Conservation (phyloP, 768 basidiomycete species). For the Cyclocybe cylindracea region DNA sequence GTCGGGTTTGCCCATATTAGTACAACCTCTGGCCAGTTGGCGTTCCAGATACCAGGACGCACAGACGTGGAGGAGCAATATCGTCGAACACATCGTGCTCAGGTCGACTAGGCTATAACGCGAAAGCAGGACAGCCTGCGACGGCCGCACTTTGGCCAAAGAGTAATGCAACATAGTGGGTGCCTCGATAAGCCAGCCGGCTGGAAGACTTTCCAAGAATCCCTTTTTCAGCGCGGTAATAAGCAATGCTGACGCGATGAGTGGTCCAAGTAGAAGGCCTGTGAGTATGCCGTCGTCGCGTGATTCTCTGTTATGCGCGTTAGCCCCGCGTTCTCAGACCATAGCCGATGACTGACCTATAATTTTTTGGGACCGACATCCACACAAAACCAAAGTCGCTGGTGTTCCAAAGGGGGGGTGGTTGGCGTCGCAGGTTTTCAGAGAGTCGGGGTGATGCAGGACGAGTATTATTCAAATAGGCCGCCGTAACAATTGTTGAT, state of each 20-base stretch:
- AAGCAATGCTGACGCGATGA: slow-evolving; percentile 73
- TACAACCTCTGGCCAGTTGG: slow-evolving; percentile 31
- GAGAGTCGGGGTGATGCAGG: slow-evolving; percentile 42
- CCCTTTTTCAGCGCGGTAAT: slow-evolving; percentile 46
- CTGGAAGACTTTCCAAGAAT: slow-evolving; percentile 41
- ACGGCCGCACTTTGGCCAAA: slow-evolving; percentile 40
- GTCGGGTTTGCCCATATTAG: slow-evolving; percentile 43
- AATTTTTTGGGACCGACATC: slow-evolving; percentile 92
- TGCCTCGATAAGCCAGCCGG: slow-evolving; percentile 77
- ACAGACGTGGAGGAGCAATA: slow-evolving; percentile 77
- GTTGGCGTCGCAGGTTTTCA: slow-evolving; percentile 47
- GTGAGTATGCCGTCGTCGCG: slow-evolving; percentile 86
- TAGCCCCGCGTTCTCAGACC: slow-evolving; percentile 1
- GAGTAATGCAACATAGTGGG: slow-evolving; percentile 56
- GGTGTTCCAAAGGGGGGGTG: slow-evolving; percentile 33
- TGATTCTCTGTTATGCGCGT: slow-evolving; percentile 54
- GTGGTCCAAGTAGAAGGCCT: slow-evolving; percentile 80
- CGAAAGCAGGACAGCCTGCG: slow-evolving; percentile 61
- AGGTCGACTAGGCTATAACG: slow-evolving; percentile 79
- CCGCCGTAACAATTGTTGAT: slow-evolving; percentile 16
- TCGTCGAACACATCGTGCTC: slow-evolving; percentile 76
- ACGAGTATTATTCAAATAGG: slow-evolving; percentile 9
- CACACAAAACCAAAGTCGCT: slow-evolving; percentile 72
- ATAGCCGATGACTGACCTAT: slow-evolving; percentile 49
- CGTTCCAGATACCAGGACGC: slow-evolving; percentile 78